A percentile compares a stretch with the other conserved stretches of the same genome.
phyloP scores from a whole-genome alignment of 2,329 filamentous ascomycete genomes.

The Curvularia verruculosa region DNA sequence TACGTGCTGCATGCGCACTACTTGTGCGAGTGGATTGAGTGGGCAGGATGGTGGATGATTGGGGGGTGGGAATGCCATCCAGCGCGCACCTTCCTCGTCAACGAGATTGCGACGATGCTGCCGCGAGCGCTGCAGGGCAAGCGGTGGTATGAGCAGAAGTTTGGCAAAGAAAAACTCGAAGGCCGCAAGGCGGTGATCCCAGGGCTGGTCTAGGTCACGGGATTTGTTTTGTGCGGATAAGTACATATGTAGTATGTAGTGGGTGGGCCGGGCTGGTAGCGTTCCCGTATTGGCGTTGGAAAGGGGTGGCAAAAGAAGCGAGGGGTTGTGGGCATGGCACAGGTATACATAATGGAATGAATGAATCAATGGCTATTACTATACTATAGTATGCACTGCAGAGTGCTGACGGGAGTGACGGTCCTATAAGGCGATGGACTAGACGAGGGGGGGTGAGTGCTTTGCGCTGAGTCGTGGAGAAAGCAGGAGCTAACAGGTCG shows the following conservation, averaged over 20 bases:
- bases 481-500: not conserved
- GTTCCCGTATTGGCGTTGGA: not conserved
- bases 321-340: not conserved
- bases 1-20: constrained; percentile 91
- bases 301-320: not conserved
- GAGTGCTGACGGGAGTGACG: not conserved
- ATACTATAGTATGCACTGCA: no score
- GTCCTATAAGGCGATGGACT: not conserved
- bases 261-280: no score
- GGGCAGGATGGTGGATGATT: constrained; percentile 85
- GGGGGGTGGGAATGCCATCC: constrained; percentile 70
- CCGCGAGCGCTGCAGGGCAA: constrained; percentile 81
- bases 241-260: no score
- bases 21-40: constrained; percentile 96
- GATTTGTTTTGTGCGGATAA: not conserved
- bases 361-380: no score
- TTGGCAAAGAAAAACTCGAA: constrained; percentile 81
- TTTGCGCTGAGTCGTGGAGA: not conserved
- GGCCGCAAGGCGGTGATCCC: constrained; percentile 76
- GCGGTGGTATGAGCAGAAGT: constrained; percentile 85
- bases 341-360: no score
- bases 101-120: constrained; percentile 88
- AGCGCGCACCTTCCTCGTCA: constrained; percentile 80
- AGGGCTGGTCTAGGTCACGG: constrained; percentile 54
- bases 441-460: no score